A percentile compares a stretch with the other conserved stretches of the same genome.
Evolutionary conservation across 2,329 filamentous ascomycete genomes (phyloP).

Genomic region (Beauveria varroae): DNA sequence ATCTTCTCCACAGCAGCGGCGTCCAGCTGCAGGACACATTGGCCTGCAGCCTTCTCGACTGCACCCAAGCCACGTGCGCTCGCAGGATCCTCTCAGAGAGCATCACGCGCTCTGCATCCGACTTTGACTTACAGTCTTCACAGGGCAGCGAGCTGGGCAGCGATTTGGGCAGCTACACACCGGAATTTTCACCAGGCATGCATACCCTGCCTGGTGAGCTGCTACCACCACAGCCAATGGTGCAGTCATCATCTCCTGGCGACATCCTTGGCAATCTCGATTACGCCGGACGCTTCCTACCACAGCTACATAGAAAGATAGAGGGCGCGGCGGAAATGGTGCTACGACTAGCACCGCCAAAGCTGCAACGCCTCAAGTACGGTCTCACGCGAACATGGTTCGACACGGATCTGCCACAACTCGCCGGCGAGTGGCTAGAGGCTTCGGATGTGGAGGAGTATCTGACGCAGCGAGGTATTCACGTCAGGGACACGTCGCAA

Average conservation of each 20-base stretch:
- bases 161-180: not conserved
- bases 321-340: slow-evolving; percentile 1
- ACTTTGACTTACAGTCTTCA: not conserved
- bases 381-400: slow-evolving; percentile 9
- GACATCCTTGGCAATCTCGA: not conserved
- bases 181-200: not conserved
- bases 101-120: not conserved
- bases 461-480: slow-evolving; percentile 6
- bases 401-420: slow-evolving; percentile 5
- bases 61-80: not conserved
- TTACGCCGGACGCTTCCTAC: not conserved
- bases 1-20: slow-evolving; percentile 7
- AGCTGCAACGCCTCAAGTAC: slow-evolving; percentile 8
- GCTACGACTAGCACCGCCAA: slow-evolving; percentile 3
- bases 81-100: not conserved
- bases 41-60: slow-evolving; percentile 4
- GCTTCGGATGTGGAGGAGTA: slow-evolving; percentile 10
- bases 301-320: slow-evolving; percentile 8
- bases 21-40: slow-evolving; percentile 9
- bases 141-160: not conserved
- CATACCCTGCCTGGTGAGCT: slow-evolving; percentile 4
- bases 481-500: not conserved
- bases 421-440: slow-evolving; percentile 10
- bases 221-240: not conserved
- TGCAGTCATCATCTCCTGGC: not conserved